These are phyloP conservation scores for Otatea glauca DNA, from an alignment of 176 grass and related monocot species.

Conservation along the genomic window DNA sequence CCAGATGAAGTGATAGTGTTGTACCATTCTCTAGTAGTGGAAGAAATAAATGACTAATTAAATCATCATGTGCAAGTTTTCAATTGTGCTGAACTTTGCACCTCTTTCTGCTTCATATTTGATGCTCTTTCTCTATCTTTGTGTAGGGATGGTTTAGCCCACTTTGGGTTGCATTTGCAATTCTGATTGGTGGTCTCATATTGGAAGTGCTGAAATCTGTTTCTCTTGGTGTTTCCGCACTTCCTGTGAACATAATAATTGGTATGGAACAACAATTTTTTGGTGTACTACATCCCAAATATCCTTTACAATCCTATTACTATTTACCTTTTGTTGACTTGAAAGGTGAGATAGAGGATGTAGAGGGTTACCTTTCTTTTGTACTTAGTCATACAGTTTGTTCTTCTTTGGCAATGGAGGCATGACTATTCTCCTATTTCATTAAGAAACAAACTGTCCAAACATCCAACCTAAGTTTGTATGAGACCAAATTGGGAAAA, in stretches of 20 bases:
- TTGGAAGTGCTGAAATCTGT: slow-evolving; percentile 97
- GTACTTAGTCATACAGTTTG: slow-evolving; percentile 4
- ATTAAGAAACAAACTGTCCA: slow-evolving; percentile 19
- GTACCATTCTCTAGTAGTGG: too few relatives aligned
- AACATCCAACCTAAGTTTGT: background rate
- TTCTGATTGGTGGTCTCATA: slow-evolving; percentile 94
- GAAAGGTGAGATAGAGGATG: slow-evolving; percentile 1
- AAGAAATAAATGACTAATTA: slow-evolving; percentile 36
- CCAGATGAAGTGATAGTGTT: too few relatives aligned
- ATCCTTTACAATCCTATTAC: slow-evolving; percentile 30
- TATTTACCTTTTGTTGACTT: slow-evolving; percentile 30
- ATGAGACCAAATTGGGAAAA: slow-evolving; percentile 6
- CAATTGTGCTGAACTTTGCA: slow-evolving; percentile 25
- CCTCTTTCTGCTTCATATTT: slow-evolving; percentile 48
- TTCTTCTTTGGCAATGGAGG: background rate
- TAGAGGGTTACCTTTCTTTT: slow-evolving; percentile 17
- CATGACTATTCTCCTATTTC: background rate
- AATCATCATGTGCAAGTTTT: slow-evolving; percentile 42
- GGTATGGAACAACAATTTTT: slow-evolving; percentile 57
- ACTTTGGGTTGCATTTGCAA: slow-evolving; percentile 97
- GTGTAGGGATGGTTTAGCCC: slow-evolving; percentile 90
- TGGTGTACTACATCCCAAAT: slow-evolving; percentile 22
- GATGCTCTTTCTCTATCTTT: slow-evolving; percentile 35
- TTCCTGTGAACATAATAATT: slow-evolving; percentile 98
- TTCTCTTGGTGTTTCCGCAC: slow-evolving; percentile 92